Evolutionary conservation across 2,329 filamentous ascomycete species (phyloP).

Genomic region (Phaeosphaeriaceae sp.): DNA sequence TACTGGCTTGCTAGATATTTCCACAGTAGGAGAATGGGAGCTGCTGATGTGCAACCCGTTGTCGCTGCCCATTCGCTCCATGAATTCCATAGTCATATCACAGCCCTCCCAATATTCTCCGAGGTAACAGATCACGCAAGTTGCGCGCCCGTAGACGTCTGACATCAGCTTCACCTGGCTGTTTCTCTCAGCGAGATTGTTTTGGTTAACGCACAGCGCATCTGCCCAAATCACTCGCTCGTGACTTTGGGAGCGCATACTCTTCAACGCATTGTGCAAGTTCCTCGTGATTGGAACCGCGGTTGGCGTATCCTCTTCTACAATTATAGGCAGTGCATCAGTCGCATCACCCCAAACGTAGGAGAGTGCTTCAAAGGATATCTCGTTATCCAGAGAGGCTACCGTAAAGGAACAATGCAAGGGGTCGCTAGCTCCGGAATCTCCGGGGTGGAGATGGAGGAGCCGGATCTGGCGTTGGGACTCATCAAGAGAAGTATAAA

Average conservation of each 20-base stretch:
- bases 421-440: background rate
- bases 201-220: background rate
- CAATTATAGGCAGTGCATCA: background rate
- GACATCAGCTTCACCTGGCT: background rate
- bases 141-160: background rate
- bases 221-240: background rate
- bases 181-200: background rate
- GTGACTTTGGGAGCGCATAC: background rate
- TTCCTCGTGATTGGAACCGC: constrained; percentile 1
- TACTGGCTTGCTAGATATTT: background rate
- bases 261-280: background rate
- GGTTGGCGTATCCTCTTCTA: constrained; percentile 2
- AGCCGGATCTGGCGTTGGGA: constrained; percentile 4
- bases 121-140: background rate
- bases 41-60: background rate
- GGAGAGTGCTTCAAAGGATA: constrained; percentile 5
- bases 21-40: background rate
- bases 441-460: constrained; percentile 1
- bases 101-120: background rate
- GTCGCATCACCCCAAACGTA: constrained; percentile 3
- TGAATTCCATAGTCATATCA: background rate
- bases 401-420: background rate
- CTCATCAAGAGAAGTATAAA: constrained; percentile 3
- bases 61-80: background rate
- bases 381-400: constrained; percentile 5